phyloP scores from a whole-genome alignment of 2,329 filamentous ascomycete species.

The Aspergillus vadensis region DNA sequence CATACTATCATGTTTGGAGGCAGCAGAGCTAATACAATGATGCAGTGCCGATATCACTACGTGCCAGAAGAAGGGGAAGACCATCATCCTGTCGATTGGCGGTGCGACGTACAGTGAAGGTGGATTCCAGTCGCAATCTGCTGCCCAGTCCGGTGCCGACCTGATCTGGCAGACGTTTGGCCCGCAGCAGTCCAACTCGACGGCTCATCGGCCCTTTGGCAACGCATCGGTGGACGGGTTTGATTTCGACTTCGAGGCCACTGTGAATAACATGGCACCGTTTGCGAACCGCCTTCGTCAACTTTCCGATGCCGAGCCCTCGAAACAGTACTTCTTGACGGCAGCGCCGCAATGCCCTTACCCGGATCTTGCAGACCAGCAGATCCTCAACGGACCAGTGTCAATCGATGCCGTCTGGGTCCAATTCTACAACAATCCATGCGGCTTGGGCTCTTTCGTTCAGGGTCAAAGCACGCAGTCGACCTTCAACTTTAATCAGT shows the following conservation, averaged over 20 bases:
- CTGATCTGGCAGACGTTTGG: slow-evolving; percentile 73
- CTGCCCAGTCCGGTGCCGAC: slow-evolving; percentile 60
- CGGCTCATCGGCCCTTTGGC: slow-evolving; percentile 66
- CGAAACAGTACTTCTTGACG: slow-evolving; percentile 61
- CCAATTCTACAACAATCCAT: slow-evolving; percentile 72
- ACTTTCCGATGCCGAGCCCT: slow-evolving; percentile 54
- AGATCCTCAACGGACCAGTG: slow-evolving; percentile 58
- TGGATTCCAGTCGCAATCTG: slow-evolving; percentile 59
- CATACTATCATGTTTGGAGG: background rate
- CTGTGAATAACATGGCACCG: slow-evolving; percentile 59
- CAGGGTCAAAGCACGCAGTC: slow-evolving; percentile 48
- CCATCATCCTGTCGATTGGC: slow-evolving; percentile 71
- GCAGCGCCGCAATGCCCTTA: slow-evolving; percentile 70
- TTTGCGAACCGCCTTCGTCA: slow-evolving; percentile 62
- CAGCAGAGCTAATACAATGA: background rate
- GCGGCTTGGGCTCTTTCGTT: slow-evolving; percentile 58
- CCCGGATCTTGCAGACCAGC: slow-evolving; percentile 62
- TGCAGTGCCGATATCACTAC: slow-evolving; percentile 50
- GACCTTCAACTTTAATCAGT: slow-evolving; percentile 64
- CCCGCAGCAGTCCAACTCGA: slow-evolving; percentile 42
- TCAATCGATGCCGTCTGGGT: slow-evolving; percentile 63
- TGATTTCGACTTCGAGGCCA: slow-evolving; percentile 72
- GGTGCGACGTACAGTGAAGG: slow-evolving; percentile 71
- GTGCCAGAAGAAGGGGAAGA: slow-evolving; percentile 69
- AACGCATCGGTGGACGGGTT: slow-evolving; percentile 69